phyloP scores from a whole-genome alignment of 2,329 filamentous ascomycete species.

The Diaporthe sp. region DNA sequence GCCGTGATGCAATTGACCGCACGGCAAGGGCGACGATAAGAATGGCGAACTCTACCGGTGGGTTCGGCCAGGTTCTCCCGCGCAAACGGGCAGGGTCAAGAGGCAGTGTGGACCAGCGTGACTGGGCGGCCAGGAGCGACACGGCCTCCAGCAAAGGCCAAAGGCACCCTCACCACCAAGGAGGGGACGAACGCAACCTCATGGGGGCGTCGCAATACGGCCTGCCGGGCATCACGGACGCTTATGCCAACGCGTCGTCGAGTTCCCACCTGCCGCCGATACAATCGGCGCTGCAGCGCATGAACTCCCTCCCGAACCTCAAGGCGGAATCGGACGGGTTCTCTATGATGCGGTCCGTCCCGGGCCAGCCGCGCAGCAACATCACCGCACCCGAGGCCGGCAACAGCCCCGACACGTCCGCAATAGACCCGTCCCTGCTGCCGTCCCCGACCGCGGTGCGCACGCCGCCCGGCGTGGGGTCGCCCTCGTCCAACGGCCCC shows the following conservation, averaged over 20 bases:
- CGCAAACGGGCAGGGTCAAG: conserved; percentile 38
- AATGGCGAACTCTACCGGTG: conserved; percentile 91
- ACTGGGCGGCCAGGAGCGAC: conserved; percentile 51
- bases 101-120: conserved; percentile 45
- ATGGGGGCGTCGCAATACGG: conserved; percentile 22
- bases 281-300: conserved; percentile 48
- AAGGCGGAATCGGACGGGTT: conserved; percentile 58
- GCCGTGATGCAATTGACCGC: conserved; percentile 92
- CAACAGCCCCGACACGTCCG: conserved; percentile 48
- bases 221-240: conserved; percentile 42
- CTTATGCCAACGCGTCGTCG: conserved; percentile 57
- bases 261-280: conserved; percentile 56
- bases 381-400: conserved; percentile 53
- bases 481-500: conserved; percentile 43
- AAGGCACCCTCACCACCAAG: conserved; percentile 43
- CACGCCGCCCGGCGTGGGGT: conserved; percentile 51
- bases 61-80: conserved; percentile 71
- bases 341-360: conserved; percentile 56
- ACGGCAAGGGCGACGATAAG: conserved; percentile 96
- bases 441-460: conserved; percentile 59
- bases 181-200: conserved; percentile 37
- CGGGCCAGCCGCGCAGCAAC: conserved; percentile 55
- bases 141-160: conserved; percentile 45
- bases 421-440: conserved; percentile 60
- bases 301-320: conserved; percentile 48